Evolutionary conservation across 2,329 filamentous ascomycete genomes (phyloP), one percentile per base, ranked within the genome.

Genomic region (Hypoxylon sp.): DNA sequence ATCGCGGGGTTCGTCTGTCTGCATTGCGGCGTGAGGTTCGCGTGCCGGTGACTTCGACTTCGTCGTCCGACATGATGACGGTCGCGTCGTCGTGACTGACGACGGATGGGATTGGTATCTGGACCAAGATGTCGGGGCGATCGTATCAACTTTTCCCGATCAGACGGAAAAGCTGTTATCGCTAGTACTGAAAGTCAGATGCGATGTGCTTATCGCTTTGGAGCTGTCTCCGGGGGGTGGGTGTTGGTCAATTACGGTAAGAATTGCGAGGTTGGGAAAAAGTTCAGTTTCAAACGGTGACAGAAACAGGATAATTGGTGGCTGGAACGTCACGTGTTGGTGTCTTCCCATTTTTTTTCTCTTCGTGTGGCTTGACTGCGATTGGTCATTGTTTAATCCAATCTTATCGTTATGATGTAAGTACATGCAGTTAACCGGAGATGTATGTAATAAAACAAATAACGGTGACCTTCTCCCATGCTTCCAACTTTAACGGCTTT

Each of bases 1-100:
- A 89, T 64, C 87, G 84, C 57, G 86, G 86, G 32, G 75, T 78
- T 59, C 76, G 74, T 30, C 72, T 73, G 60, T 78, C 76, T 50
- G 73, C 72, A 62, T 75, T 76, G 65, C 76, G 76, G 14, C 74
- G 75, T 52, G 74, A 69, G 25, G 66, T 67, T 25, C 71, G 72
- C 51, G 69, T 62, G 14, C 55, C 57, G 41, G 72, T 69, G 21
- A 72, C 63, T 32, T 73, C 71, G 64, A 72, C 66, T n/a, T 77
- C 76, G 43, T 77, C 75, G 63, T 78, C 76, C 36, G 75, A 74
- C 77, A 78, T 78, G 63, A 60, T 68, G 65, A 58, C 46, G 43
- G 28, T 58, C 23, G 53, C 43, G 51, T 41, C 23, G 38, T 25
- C 25, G 45, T 28, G 34, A 21, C 17, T 25, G 14, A 55, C 52